phyloP scores from a whole-genome alignment of 768 basidiomycete genomes.

The Leccinum broughii region DNA sequence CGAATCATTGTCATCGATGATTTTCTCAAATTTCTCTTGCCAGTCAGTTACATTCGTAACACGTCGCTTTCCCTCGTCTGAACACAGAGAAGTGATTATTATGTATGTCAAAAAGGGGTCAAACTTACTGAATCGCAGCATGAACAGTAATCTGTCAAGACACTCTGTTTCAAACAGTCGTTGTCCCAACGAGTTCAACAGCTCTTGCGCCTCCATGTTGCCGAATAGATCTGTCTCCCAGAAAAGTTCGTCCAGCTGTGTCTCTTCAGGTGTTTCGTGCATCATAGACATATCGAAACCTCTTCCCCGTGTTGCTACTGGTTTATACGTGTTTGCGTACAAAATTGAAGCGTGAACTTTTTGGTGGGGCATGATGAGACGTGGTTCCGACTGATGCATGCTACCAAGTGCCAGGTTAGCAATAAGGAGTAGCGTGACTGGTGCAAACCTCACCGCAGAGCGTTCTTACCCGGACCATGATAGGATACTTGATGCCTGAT shows the following conservation, averaged over 20 bases:
- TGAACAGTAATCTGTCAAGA: neutral
- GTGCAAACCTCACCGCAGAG: conserved; percentile 9
- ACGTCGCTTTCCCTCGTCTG: neutral
- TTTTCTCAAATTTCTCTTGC: neutral
- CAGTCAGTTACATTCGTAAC: neutral
- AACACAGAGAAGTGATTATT: neutral
- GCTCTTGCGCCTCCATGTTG: neutral
- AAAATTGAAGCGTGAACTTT: neutral
- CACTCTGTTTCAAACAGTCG: neutral
- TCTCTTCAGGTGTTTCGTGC: neutral
- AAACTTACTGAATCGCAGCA: neutral
- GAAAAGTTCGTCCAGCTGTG: neutral
- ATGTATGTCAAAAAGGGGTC: neutral
- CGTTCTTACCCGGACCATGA: neutral
- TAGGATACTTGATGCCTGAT: conserved; percentile 13
- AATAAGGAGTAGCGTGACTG: neutral
- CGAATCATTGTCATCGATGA: neutral
- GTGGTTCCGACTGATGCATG: conserved; percentile 10
- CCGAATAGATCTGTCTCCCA: conserved; percentile 11
- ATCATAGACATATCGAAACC: neutral
- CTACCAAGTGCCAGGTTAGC: conserved; percentile 1
- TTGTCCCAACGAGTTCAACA: neutral
- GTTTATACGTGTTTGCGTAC: neutral
- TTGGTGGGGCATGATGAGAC: conserved; percentile 6
- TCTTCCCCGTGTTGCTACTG: neutral